Evolutionary conservation across 2,329 filamentous ascomycete genomes (phyloP), one percentile per base, ranked within the genome.

Genomic region (Teratosphaeria pseudoeucalypti): DNA sequence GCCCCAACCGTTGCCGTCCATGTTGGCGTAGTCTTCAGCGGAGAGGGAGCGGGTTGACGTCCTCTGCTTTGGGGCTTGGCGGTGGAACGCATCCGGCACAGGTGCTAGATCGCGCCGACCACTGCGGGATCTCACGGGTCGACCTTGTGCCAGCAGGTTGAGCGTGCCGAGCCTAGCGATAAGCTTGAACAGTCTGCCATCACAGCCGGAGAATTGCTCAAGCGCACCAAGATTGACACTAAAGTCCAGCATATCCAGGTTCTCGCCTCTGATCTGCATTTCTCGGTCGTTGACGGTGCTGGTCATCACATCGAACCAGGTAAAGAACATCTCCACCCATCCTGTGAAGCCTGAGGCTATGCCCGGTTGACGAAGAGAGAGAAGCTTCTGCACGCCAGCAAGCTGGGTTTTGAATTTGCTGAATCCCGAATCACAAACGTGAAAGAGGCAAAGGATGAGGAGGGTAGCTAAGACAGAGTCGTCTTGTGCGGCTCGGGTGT

Each of bases 371-470:
- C 91, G 83, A 76, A 96, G 83, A 3, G 86, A 83, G 11, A 96
- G 81, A 34, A 97, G 85, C 77, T 95, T 95, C 75, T 91, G 92
- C 47, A 96, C 91, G 0, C 92, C 92, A 0, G 90, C 90, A 68
- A 96, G 91, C 71, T 96, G 92, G 0, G 89, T 94, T 66, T 91
- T 89, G 75, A 96, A 96, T 68, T 92, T 92, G 23, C 90, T 90
- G 65, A 96, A 87, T 2, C 92, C 92, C 0, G 89, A 94, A 73
- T 96, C 92, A 63, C 90, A 94, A 76, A 96, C 91, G 66, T 95
- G 89, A 72, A 95, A 96, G 62, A 96, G 85, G 71, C 91, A 96
- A 3, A 96, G 80, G 9, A 96, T 82, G 47, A 96, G 81, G 39
- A 96, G 84, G 3, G 90, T 95, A 2, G 90, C 92, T 34, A 96